Base-by-base conservation (phyloP, 2,329 filamentous ascomycete genomes). In the Dothistroma septosporum region DNA sequence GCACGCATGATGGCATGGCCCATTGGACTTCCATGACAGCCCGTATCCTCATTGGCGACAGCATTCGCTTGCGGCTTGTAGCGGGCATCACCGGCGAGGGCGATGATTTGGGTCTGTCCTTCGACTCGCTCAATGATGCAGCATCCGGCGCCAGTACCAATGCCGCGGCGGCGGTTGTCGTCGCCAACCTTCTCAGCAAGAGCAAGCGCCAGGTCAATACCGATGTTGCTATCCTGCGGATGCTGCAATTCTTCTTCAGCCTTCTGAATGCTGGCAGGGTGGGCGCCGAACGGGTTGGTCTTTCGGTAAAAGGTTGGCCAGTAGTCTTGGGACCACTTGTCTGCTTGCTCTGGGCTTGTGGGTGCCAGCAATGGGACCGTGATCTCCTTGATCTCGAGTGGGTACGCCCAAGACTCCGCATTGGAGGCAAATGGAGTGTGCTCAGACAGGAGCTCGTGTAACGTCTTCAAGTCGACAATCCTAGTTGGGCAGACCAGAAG, bases 221-320 rank as follows among this genome's bases (percentile, higher is more conserved):
- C 83, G 50, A 82, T 76, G 60, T 71, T 70, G 46, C 64, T 66
- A 14, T 60, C 58, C 22, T 59, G 58, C 52, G 70, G 66, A 21
- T 66, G 57, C 59, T 82, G 81, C 56, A 95, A 84, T 62, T 90
- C 87, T 12, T 86, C 83, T 44, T 88, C 87, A 31, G 87, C 86
- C 61, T 88, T 85, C 47, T 83, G 79, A 59, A 93, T 85, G 72
- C 89, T 84, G 70, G 86, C 85, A 63, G 90, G 90, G 72, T 95
- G 91, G 19, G 91, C 90, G 4, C 91, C 91, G 61, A 92, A 89
- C 1, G 90, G 90, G 71, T 94, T 94, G 66, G 89, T 92, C 78
- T 92, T 92, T 65, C 90, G 88, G 77, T 94, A 95, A 53, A 92
- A 85, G 1, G 87, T 89, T 12, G 91, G 91, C 91, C 91, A 95